A percentile compares a stretch with the other conserved stretches of the same genome.
These are phyloP conservation scores for Podaxis sp. DNA, from an alignment of 768 basidiomycete species.

Conservation along the genomic window DNA sequence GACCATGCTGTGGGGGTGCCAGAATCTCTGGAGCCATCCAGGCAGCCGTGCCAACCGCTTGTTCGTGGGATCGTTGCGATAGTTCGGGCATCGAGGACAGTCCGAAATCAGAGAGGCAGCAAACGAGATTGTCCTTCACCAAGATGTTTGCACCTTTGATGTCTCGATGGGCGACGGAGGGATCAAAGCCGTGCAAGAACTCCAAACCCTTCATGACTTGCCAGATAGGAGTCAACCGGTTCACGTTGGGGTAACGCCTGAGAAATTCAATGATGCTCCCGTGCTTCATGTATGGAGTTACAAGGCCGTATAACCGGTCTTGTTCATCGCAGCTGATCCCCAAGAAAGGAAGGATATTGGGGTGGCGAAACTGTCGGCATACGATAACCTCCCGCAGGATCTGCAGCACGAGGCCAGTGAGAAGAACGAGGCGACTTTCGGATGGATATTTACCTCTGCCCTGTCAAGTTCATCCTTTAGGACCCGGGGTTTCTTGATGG, in stretches of 20 bases:
- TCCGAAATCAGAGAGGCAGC: neutral
- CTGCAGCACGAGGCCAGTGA: neutral
- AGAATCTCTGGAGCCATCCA: constrained; percentile 1
- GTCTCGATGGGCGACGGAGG: neutral
- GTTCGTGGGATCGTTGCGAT: neutral
- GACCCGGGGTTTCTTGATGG: neutral
- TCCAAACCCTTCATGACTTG: neutral
- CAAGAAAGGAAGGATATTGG: neutral
- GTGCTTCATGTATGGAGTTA: neutral
- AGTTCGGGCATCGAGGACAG: neutral
- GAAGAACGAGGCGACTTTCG: neutral
- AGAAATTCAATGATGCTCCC: neutral
- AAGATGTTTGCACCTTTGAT: neutral
- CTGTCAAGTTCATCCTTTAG: neutral
- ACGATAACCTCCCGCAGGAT: neutral
- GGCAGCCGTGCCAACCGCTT: neutral
- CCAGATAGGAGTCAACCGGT: neutral
- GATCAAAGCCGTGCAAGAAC: neutral
- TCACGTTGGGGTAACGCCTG: neutral
- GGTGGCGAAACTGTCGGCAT: neutral
- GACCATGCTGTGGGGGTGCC: neutral
- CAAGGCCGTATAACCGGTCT: neutral
- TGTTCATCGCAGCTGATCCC: neutral
- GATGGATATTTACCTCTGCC: neutral
- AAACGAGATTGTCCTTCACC: neutral